These are phyloP conservation scores for Ceratocystis albifundus DNA, from an alignment of 2,329 filamentous ascomycete species.

Conservation along the genomic window DNA sequence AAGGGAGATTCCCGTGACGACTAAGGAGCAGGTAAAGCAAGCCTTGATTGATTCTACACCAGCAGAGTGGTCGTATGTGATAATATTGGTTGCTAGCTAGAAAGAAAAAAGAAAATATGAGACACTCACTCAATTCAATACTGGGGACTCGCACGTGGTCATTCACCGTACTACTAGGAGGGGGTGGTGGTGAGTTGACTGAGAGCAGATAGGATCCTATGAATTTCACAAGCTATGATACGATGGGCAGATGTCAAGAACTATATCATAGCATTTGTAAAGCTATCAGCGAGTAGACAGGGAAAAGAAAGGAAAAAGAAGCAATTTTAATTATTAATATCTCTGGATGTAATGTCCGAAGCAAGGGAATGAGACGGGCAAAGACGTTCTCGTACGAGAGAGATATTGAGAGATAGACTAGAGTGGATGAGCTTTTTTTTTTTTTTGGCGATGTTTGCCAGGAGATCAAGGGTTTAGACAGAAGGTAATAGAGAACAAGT, in stretches of 20 bases:
- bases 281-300: not conserved
- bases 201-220: constrained; percentile 17
- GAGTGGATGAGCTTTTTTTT: no score
- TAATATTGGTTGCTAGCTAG: not conserved
- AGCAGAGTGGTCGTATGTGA: no score
- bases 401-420: not conserved
- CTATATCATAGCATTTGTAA: not conserved
- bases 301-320: not conserved
- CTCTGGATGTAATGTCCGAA: not conserved
- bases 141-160: constrained; percentile 13
- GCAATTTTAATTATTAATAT: not conserved
- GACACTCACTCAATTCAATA: constrained; percentile 9
- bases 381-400: constrained; percentile 2
- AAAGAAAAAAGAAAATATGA: not conserved
- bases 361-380: not conserved
- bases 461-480: not conserved
- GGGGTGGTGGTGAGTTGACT: constrained; percentile 14
- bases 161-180: constrained; percentile 9
- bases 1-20: no score
- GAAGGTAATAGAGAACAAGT: no score
- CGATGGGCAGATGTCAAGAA: not conserved
- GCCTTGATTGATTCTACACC: no score
- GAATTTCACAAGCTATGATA: constrained; percentile 10
- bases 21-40: no score
- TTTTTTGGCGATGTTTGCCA: not conserved